Evolutionary conservation across 1,284 basidiomycete species (phyloP).

Genomic region (Cerrena zonata): DNA sequence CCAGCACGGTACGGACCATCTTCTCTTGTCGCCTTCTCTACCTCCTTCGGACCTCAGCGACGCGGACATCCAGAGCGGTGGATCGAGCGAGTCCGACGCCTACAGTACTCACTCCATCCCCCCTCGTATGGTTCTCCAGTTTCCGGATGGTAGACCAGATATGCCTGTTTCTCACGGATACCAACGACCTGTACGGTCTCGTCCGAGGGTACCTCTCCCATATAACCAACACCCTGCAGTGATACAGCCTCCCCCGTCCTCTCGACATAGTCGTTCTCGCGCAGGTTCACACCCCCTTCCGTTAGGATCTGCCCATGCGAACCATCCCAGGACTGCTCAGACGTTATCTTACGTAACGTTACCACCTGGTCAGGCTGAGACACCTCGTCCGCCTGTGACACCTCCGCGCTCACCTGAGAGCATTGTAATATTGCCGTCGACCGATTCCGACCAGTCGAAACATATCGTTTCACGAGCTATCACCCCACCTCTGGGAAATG

Average conservation of each 20-base stretch:
- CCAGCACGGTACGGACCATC: slow-evolving; percentile 26
- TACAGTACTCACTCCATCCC: slow-evolving; percentile 62
- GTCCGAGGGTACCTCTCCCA: not conserved
- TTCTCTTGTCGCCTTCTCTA: slow-evolving; percentile 51
- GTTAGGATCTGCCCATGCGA: slow-evolving; percentile 8
- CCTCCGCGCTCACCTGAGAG: slow-evolving; percentile 27
- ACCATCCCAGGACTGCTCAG: slow-evolving; percentile 19
- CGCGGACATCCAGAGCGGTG: slow-evolving; percentile 39
- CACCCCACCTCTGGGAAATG: not conserved
- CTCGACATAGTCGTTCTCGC: not conserved
- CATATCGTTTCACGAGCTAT: slow-evolving; percentile 13
- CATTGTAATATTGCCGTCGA: slow-evolving; percentile 28
- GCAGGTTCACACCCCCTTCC: slow-evolving; percentile 15
- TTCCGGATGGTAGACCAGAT: slow-evolving; percentile 56
- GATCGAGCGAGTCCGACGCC: slow-evolving; percentile 49
- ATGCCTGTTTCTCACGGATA: slow-evolving; percentile 46
- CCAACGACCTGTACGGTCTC: not conserved
- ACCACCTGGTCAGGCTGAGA: slow-evolving; percentile 8
- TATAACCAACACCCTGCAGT: not conserved
- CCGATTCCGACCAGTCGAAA: slow-evolving; percentile 21
- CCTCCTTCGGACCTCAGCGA: slow-evolving; percentile 47
- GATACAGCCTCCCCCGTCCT: not conserved
- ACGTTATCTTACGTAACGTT: slow-evolving; percentile 26
- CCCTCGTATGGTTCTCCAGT: slow-evolving; percentile 65
- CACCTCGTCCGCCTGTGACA: slow-evolving; percentile 8